Conservation (phyloP, 1,139 yeast genomes). For the Spathaspora sp. region DNA sequence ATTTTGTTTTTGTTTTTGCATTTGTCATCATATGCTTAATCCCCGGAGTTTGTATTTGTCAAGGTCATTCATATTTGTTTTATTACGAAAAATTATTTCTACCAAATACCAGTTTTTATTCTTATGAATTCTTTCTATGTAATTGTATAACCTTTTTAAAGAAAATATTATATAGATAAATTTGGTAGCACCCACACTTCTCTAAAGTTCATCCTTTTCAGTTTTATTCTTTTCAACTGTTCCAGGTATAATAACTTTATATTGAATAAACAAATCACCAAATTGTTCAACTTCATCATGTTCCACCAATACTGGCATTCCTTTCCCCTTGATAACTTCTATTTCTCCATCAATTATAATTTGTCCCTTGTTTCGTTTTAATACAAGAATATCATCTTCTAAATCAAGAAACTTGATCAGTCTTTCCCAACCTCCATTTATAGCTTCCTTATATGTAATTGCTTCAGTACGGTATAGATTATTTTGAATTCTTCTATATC, state of each 20-base stretch:
- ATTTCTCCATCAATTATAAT: conserved; percentile 65
- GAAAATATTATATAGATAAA: background rate
- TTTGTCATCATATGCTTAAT: no score
- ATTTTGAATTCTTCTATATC: conserved; percentile 77
- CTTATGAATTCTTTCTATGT: background rate
- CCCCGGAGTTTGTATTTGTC: no score
- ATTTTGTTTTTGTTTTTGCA: no score
- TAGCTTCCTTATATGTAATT: conserved; percentile 68
- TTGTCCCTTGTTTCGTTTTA: conserved; percentile 52
- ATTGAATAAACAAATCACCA: conserved; percentile 79
- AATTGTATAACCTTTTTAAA: background rate
- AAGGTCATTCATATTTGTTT: no score
- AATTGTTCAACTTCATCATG: conserved; percentile 44
- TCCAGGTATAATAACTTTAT: conserved; percentile 55
- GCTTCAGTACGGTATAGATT: conserved; percentile 82
- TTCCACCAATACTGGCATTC: conserved; percentile 65
- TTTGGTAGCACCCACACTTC: background rate
- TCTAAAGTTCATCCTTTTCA: conserved; percentile 15
- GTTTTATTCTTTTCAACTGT: conserved; percentile 11
- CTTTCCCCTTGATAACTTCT: conserved; percentile 68
- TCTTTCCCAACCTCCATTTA: conserved; percentile 78
- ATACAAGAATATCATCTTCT: conserved; percentile 34
- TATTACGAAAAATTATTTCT: no score
- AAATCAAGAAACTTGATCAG: conserved; percentile 64
- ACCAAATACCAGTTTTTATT: background rate